Conservation (phyloP, 1,284 basidiomycete species). For the Mrakiaceae sp. region DNA sequence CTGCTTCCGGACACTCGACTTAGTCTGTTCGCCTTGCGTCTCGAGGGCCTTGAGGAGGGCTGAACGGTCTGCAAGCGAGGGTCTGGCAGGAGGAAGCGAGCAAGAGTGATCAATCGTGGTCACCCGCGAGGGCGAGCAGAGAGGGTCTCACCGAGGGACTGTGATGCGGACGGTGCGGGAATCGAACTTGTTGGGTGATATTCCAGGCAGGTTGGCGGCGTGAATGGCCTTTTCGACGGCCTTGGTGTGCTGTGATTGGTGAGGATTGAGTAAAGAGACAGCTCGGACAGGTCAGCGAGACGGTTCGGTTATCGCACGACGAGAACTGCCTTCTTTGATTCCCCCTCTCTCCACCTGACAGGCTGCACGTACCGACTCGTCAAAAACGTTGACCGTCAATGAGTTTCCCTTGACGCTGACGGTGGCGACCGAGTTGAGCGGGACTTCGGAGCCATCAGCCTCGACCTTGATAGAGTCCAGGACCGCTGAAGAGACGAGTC, state of each 20-base stretch:
- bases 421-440: constrained; percentile 12
- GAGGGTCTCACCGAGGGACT: neutral
- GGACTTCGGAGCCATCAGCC: constrained; percentile 2
- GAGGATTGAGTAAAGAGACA: neutral
- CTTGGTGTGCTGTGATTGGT: constrained; percentile 13
- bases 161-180: constrained; percentile 11
- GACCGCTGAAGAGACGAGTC: neutral
- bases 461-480: constrained; percentile 7
- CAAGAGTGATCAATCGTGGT: neutral
- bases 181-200: constrained; percentile 10
- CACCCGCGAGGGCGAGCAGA: neutral
- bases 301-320: neutral
- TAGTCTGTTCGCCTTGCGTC: constrained; percentile 1
- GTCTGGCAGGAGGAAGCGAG: neutral
- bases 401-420: constrained; percentile 9
- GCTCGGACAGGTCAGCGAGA: neutral
- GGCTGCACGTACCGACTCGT: constrained; percentile 1
- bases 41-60: neutral
- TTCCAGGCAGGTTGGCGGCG: constrained; percentile 10
- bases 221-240: constrained; percentile 10
- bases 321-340: too few relatives aligned
- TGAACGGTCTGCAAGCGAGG: constrained; percentile 2
- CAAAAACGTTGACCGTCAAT: constrained; percentile 12
- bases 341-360: too few relatives aligned
- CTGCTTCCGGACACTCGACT: constrained; percentile 4